Conservation (phyloP, 768 basidiomycete species). For the Boletus fagicola region DNA sequence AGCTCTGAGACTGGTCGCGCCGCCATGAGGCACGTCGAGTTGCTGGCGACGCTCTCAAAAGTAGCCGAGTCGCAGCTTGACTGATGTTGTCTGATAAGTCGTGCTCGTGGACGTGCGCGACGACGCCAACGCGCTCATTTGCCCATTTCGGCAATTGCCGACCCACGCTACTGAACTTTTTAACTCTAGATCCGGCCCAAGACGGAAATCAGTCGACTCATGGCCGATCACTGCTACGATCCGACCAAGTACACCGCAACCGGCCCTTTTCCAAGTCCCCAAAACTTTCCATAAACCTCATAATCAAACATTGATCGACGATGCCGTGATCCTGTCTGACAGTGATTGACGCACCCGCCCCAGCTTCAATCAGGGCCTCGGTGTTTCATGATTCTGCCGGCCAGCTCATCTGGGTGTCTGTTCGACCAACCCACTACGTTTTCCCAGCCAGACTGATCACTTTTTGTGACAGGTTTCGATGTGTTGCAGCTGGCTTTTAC, state of each 20-base stretch:
- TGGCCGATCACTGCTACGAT: background rate
- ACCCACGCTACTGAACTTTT: too few species aligned
- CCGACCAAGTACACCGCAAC: background rate
- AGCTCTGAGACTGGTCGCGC: slow-evolving; percentile 15
- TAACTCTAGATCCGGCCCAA: too few species aligned
- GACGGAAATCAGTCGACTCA: too few species aligned
- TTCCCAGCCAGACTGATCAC: background rate
- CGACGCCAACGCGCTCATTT: slow-evolving; percentile 9
- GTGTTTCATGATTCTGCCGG: slow-evolving; percentile 34
- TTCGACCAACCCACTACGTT: slow-evolving; percentile 26
- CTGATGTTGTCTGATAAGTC: slow-evolving; percentile 1
- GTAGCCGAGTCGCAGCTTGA: background rate
- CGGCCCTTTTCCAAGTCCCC: background rate
- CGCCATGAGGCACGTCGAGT: slow-evolving; percentile 9
- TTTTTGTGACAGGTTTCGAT: slow-evolving; percentile 44
- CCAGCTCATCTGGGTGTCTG: slow-evolving; percentile 60
- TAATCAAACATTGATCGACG: background rate
- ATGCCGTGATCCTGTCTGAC: background rate
- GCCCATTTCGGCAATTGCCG: slow-evolving; percentile 13
- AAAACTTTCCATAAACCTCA: background rate
- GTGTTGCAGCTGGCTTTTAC: slow-evolving; percentile 50
- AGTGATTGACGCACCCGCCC: background rate
- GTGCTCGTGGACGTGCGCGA: slow-evolving; percentile 5
- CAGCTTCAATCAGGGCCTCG: background rate
- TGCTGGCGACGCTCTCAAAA: background rate